Base-by-base conservation (phyloP, 2,329 filamentous ascomycete species). In the Huntiella decipiens region DNA sequence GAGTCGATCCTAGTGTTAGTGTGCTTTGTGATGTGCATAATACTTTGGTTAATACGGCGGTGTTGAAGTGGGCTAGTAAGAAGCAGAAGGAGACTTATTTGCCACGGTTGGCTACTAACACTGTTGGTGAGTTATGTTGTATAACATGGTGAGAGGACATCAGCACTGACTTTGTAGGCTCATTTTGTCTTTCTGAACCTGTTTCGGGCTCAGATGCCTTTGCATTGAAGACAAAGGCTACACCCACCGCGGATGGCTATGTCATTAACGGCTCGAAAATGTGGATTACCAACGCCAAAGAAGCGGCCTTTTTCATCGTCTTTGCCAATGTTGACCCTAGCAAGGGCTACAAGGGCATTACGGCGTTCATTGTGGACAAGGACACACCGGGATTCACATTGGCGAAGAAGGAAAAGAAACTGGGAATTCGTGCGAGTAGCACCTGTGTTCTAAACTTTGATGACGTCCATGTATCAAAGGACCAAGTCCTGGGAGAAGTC, bases 361-460 rank as follows among this genome's bases (percentile, higher is more conserved):
- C 86, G 2, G 91, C 91, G 44, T 98, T 98, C 60, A 68, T 98
- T 51, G 79, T 96, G 37, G 87, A 95, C 65, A 95, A 94, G 69
- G 79, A 71, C 56, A 82, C 76, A 43, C 78, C 80, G 46, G 91
- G 91, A 32, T 95, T 98, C 70, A 79, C 75, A 51, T 92, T 98
- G 57, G 86, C 91, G 36, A 98, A 98, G 75, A 98, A 98, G 71
- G 91, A 98, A 71, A 96, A 96, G 80, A 98, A 98, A 71, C 78
- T 98, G 42, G 91, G 91, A 49, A 98, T 98, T 66, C 80, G 75
- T 58, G 91, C 91, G 45, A 92, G 83, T 66, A 92, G 83, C 66
- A 98, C 91, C 31, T 98, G 91, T 63, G 88, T 95, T 52, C 71
- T 98, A 61, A 96, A 84, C 71, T 93, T 98, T 56, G 91, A 98